A percentile compares a stretch with the other conserved stretches of the same genome.
phyloP scores from a whole-genome alignment of 2,329 filamentous ascomycete species.

The Colletotrichum sp. region DNA sequence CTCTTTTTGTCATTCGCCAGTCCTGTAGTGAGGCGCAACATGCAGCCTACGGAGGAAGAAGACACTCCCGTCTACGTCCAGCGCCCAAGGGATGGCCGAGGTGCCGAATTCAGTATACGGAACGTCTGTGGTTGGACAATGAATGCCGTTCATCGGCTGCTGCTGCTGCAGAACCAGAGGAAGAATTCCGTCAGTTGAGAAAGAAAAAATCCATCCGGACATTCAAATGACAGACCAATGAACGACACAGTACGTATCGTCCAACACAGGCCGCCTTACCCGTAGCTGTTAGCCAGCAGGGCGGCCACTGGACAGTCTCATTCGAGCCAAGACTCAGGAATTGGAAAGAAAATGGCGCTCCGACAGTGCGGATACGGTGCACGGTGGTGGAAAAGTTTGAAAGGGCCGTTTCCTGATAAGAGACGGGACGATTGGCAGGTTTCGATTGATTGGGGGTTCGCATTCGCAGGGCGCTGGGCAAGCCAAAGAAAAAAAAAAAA shows the following conservation, averaged over 20 bases:
- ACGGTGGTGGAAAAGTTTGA: background rate
- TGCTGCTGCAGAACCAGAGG: conserved; percentile 5
- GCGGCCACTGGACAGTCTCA: background rate
- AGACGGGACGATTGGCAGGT: conserved; percentile 2
- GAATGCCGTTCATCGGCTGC: background rate
- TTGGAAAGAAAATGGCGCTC: background rate
- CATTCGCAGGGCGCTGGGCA: background rate
- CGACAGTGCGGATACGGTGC: conserved; percentile 8
- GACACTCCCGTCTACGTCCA: background rate
- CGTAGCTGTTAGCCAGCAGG: background rate
- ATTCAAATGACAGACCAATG: background rate
- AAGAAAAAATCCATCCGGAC: background rate
- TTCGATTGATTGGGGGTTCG: background rate
- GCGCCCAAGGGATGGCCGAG: conserved; percentile 3
- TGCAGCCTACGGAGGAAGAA: background rate
- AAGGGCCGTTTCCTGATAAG: conserved; percentile 20
- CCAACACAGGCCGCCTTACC: background rate
- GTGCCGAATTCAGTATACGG: conserved; percentile 4
- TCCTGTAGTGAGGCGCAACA: background rate
- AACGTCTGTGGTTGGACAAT: conserved; percentile 11
- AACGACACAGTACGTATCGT: background rate
- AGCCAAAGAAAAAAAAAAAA: background rate
- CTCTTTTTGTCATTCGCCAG: background rate
- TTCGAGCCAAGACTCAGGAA: background rate
- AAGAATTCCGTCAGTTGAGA: background rate